A percentile compares a stretch with the other conserved stretches of the same genome.
phyloP scores from a whole-genome alignment of 2,329 filamentous ascomycete species.

The Cadophora gregata region DNA sequence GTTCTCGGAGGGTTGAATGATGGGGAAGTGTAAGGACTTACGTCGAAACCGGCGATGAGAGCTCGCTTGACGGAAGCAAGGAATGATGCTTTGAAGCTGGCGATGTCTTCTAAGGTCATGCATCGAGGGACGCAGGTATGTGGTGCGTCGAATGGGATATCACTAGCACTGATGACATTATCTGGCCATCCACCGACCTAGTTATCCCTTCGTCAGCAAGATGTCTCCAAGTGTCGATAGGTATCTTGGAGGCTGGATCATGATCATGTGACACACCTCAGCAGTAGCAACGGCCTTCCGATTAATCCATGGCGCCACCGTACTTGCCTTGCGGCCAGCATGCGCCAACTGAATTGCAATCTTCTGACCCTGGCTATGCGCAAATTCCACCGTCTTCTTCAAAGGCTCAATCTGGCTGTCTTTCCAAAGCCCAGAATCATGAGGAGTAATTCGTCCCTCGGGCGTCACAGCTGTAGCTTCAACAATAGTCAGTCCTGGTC shows the following conservation, averaged over 20 bases:
- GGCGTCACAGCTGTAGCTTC: constrained; percentile 44
- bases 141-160: constrained; percentile 66
- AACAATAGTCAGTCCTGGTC: constrained; percentile 64
- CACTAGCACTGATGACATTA: constrained; percentile 57
- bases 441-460: constrained; percentile 43
- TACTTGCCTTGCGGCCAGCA: constrained; percentile 57
- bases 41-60: constrained; percentile 70
- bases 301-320: constrained; percentile 53
- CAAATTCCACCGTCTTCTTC: constrained; percentile 48
- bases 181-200: constrained; percentile 61
- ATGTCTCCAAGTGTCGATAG: not conserved
- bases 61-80: constrained; percentile 62
- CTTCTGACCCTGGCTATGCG: constrained; percentile 60
- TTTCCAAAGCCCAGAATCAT: constrained; percentile 44
- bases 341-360: constrained; percentile 74
- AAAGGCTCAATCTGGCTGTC: constrained; percentile 47
- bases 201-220: not conserved
- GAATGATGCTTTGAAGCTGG: constrained; percentile 65
- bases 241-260: not conserved
- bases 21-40: constrained; percentile 41
- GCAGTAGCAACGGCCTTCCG: constrained; percentile 55
- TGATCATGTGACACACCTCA: constrained; percentile 45
- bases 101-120: constrained; percentile 72
- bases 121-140: constrained; percentile 66
- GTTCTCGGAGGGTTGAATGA: not conserved